Evolutionary conservation across 176 grass and related monocot species (phyloP).

Genomic region (Avena atlantica): DNA sequence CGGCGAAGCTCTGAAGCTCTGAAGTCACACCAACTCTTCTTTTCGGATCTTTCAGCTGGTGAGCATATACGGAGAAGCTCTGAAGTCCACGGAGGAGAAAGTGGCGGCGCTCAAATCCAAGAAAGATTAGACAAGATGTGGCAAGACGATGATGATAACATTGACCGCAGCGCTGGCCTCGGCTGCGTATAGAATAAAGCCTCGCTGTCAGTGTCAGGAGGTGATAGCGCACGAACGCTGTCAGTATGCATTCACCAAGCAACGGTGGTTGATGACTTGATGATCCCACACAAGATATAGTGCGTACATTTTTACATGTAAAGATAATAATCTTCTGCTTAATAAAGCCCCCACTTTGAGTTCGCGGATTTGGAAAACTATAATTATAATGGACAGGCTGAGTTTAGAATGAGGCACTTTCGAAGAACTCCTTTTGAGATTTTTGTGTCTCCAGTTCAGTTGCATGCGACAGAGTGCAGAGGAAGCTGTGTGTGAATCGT

Average conservation of each 20-base stretch:
- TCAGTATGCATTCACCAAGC: constrained; percentile 23
- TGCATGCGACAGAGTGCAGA: too few species aligned
- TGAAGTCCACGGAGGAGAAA: constrained; percentile 72
- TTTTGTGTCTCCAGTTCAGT: too few species aligned
- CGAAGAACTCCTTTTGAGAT: too few species aligned
- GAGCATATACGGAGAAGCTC: constrained; percentile 76
- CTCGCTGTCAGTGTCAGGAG: neutral
- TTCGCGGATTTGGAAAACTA: too few species aligned
- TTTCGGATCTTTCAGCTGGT: constrained; percentile 70
- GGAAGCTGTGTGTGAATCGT: too few species aligned
- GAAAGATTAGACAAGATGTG: constrained; percentile 30
- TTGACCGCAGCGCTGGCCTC: neutral
- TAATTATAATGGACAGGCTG: too few species aligned
- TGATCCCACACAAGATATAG: neutral
- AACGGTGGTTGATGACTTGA: neutral
- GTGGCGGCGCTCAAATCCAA: constrained; percentile 75
- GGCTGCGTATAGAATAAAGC: constrained; percentile 35
- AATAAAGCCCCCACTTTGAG: neutral
- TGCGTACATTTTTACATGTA: neutral
- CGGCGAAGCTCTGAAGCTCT: constrained; percentile 1
- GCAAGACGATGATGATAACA: neutral
- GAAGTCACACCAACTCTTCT: too few species aligned
- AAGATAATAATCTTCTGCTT: neutral
- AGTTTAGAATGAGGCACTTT: too few species aligned
- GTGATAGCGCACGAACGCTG: neutral